phyloP scores from a whole-genome alignment of 2,329 filamentous ascomycete genomes.

The Sclerotinia nivalis region DNA sequence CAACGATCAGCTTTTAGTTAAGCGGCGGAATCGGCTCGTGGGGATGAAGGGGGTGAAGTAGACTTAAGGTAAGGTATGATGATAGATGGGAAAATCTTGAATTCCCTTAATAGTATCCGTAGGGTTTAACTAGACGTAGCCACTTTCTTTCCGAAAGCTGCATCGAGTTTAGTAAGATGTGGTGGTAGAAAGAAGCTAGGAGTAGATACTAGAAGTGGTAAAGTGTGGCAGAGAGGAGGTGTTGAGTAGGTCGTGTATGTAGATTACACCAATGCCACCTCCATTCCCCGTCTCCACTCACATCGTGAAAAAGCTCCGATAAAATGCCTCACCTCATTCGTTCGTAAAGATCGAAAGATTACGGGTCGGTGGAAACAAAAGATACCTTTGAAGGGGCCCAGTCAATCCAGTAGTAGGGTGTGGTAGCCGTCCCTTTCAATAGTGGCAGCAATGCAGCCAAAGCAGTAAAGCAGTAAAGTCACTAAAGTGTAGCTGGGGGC shows the following conservation, averaged over 20 bases:
- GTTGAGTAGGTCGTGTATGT: neutral
- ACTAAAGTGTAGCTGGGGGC: slow-evolving; percentile 12
- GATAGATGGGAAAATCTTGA: slow-evolving; percentile 21
- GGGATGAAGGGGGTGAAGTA: slow-evolving; percentile 20
- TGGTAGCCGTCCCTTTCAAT: slow-evolving; percentile 2
- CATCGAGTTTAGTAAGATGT: slow-evolving; percentile 2
- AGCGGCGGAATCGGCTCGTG: slow-evolving; percentile 24
- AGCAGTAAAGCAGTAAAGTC: neutral
- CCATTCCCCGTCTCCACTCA: slow-evolving; percentile 5
- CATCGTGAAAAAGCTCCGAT: slow-evolving; percentile 3
- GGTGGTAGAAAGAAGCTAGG: slow-evolving; percentile 3
- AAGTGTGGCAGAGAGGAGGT: slow-evolving; percentile 15
- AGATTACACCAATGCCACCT: slow-evolving; percentile 17
- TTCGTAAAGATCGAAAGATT: slow-evolving; percentile 12
- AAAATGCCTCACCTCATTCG: slow-evolving; percentile 11
- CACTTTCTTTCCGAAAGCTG: slow-evolving; percentile 4
- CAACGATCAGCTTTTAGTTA: slow-evolving; percentile 21
- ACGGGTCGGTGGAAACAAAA: slow-evolving; percentile 13
- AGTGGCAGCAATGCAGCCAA: neutral
- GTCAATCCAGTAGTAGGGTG: neutral
- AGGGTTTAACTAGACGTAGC: slow-evolving; percentile 10
- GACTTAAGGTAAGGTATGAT: slow-evolving; percentile 7
- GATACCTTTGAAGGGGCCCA: neutral
- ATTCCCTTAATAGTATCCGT: slow-evolving; percentile 15
- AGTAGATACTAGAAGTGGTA: slow-evolving; percentile 21